Evolutionary conservation across 257 asterid genomes (phyloP).

Genomic region (Solanum okadae): DNA sequence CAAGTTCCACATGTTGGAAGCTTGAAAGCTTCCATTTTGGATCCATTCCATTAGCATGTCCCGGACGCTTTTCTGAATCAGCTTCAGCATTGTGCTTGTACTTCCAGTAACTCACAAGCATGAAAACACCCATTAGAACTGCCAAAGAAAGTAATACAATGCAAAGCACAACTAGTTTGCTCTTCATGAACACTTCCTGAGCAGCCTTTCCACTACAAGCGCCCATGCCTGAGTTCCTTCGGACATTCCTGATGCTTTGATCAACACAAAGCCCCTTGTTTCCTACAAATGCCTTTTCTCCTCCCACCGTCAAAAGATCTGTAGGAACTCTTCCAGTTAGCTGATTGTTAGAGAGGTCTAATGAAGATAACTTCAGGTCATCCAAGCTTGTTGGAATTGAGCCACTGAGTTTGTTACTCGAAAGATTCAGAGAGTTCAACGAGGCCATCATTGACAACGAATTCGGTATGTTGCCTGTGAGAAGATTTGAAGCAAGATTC

Average conservation of each 20-base stretch:
- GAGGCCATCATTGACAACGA: not conserved
- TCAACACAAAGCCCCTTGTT: constrained; percentile 8
- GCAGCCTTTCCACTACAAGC: not conserved
- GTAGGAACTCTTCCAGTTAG: constrained; percentile 4
- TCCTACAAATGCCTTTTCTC: constrained; percentile 6
- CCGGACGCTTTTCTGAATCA: not conserved
- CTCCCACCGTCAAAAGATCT: not conserved
- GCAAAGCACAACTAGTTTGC: not conserved
- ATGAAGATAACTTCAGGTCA: not conserved
- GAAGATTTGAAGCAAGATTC: constrained; percentile 3
- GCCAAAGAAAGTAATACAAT: not conserved
- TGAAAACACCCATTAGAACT: not conserved
- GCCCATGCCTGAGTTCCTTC: not conserved
- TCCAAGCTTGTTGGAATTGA: constrained; percentile 5
- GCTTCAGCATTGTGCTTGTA: not conserved
- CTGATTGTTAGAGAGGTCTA: constrained; percentile 11
- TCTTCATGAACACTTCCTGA: not conserved
- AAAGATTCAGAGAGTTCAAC: constrained; percentile 9
- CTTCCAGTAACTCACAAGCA: not conserved
- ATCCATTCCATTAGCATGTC: not conserved
- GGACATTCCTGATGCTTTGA: not conserved
- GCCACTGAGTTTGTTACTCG: constrained; percentile 8
- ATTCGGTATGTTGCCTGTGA: constrained; percentile 4
- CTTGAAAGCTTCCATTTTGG: not conserved
- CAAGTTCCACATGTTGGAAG: not conserved